These are phyloP conservation scores for Trapa bicornis DNA, from an alignment of 345 rosid species.

Conservation along the genomic window DNA sequence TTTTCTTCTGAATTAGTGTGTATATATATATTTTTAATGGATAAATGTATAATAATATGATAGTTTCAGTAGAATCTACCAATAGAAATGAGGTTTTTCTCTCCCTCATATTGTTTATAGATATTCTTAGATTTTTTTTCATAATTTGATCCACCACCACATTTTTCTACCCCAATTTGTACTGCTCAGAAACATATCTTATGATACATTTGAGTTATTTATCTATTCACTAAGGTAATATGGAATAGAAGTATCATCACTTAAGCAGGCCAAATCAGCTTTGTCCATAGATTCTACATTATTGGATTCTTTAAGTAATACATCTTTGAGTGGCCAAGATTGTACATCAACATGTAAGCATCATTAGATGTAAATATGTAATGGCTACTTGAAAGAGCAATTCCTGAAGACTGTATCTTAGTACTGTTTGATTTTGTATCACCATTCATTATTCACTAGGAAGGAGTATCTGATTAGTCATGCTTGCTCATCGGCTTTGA, in stretches of 20 bases:
- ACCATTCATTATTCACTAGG: conserved; percentile 20
- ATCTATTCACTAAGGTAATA: conserved; percentile 50
- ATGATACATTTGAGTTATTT: conserved; percentile 39
- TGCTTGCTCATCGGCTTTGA: conserved; percentile 27
- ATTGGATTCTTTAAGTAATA: conserved; percentile 21
- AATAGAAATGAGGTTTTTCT: too few relatives aligned
- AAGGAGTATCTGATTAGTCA: conserved; percentile 16
- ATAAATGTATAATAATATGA: too few relatives aligned
- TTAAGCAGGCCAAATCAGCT: conserved; percentile 21
- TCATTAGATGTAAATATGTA: conserved; percentile 75
- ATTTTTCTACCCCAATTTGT: conserved; percentile 42
- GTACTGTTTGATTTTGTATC: neutral
- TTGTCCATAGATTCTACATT: conserved; percentile 20
- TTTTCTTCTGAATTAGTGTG: too few relatives aligned
- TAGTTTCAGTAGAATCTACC: too few relatives aligned
- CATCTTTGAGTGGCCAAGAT: conserved; percentile 39
- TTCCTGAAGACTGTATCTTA: too few relatives aligned
- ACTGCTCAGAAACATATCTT: conserved; percentile 46
- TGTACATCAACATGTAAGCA: conserved; percentile 93
- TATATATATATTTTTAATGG: too few relatives aligned
- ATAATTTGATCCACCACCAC: conserved; percentile 33
- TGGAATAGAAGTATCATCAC: conserved; percentile 46
- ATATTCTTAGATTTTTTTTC: conserved; percentile 5
- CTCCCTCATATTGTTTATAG: too few relatives aligned
- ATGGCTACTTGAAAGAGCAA: neutral